Conservation (phyloP, 1,139 yeast species). For the Yamadazyma trypodendri region DNA sequence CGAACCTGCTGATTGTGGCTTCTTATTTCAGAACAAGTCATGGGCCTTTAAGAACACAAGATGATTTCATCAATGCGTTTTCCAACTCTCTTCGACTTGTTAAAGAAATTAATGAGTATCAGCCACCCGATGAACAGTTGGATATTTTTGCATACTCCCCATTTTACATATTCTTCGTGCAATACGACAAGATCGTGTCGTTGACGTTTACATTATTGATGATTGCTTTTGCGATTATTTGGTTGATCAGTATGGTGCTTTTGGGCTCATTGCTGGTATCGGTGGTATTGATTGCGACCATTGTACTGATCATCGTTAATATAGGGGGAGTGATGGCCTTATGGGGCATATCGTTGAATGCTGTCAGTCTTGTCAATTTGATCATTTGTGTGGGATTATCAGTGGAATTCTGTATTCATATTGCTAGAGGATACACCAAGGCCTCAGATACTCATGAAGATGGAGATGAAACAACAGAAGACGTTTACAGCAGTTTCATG, state of each 20-base stretch:
- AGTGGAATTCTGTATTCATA: conserved; percentile 88
- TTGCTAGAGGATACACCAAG: conserved; percentile 70
- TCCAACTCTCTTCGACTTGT: conserved; percentile 71
- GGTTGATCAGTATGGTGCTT: conserved; percentile 52
- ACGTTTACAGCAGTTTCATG: conserved; percentile 17
- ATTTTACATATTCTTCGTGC: conserved; percentile 89
- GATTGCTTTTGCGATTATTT: conserved; percentile 56
- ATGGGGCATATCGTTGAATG: conserved; percentile 78
- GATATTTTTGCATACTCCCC: conserved; percentile 90
- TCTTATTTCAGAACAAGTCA: conserved; percentile 83
- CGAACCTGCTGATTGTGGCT: conserved; percentile 43
- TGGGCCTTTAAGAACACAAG: conserved; percentile 73
- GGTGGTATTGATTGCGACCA: conserved; percentile 53
- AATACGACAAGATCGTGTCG: conserved; percentile 63
- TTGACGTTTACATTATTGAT: conserved; percentile 57
- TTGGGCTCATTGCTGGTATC: conserved; percentile 71
- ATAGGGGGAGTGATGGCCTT: conserved; percentile 80
- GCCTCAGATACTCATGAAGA: conserved; percentile 16
- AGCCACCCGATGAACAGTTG: conserved; percentile 33
- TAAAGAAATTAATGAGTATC: conserved; percentile 47
- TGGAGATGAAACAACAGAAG: conserved; percentile 7
- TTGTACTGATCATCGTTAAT: conserved; percentile 63
- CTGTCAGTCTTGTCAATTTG: conserved; percentile 83
- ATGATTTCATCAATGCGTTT: conserved; percentile 80
- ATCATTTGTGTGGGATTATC: conserved; percentile 89